Conservation (phyloP, 2,329 filamentous ascomycete species). For the Aspergillus viridinutans region DNA sequence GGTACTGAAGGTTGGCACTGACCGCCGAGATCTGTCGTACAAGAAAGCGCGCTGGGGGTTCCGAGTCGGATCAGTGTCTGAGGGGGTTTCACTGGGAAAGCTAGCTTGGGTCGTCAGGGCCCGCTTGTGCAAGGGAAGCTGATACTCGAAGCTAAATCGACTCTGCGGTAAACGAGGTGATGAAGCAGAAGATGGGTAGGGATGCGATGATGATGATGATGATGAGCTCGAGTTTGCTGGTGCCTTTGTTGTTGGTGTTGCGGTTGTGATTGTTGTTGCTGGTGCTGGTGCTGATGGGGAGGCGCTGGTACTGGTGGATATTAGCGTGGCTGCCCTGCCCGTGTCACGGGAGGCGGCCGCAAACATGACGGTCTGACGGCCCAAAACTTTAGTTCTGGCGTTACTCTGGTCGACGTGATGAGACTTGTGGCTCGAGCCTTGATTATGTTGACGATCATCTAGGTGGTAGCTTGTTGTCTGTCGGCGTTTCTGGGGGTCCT, state of each 20-base stretch:
- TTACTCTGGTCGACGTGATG: neutral
- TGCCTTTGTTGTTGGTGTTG: neutral
- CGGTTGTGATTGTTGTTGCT: conserved; percentile 25
- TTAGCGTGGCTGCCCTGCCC: conserved; percentile 24
- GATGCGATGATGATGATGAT: conserved; percentile 8
- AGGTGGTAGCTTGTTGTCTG: neutral
- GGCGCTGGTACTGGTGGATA: conserved; percentile 16
- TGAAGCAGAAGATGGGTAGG: conserved; percentile 6
- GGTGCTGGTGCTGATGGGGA: conserved; percentile 19
- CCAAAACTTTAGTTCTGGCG: neutral
- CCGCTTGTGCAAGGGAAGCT: conserved; percentile 17
- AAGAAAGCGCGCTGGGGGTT: conserved; percentile 42
- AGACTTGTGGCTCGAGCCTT: neutral
- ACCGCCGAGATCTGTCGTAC: conserved; percentile 32
- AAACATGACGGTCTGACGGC: conserved; percentile 4
- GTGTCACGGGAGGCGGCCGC: conserved; percentile 27
- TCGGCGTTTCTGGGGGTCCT: conserved; percentile 1
- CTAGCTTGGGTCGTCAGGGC: conserved; percentile 19
- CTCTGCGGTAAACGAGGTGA: conserved; percentile 18
- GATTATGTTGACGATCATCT: neutral
- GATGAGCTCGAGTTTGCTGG: conserved; percentile 1
- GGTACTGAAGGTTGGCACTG: conserved; percentile 22
- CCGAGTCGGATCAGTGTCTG: conserved; percentile 49
- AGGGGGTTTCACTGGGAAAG: conserved; percentile 44
- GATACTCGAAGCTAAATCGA: conserved; percentile 22